phyloP scores from a whole-genome alignment of 2,329 filamentous ascomycete genomes.

The Colletotrichum sidae region DNA sequence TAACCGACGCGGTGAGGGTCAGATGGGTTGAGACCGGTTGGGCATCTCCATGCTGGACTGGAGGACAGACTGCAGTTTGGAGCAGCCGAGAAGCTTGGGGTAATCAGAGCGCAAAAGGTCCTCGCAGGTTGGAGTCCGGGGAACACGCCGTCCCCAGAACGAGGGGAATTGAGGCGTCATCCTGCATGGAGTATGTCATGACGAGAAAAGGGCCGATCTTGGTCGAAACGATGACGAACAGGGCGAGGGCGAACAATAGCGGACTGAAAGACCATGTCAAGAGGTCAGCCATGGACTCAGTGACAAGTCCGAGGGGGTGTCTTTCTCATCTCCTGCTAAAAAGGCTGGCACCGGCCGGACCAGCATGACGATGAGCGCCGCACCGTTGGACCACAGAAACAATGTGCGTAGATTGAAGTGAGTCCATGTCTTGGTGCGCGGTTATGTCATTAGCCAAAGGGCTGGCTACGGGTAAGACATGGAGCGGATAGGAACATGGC shows the following conservation, averaged over 20 bases:
- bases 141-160: conserved; percentile 7
- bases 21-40: conserved; percentile 18
- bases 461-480: conserved; percentile 7
- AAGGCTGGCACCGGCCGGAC: too few species aligned
- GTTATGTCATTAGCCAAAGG: background rate
- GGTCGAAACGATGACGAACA: conserved; percentile 19
- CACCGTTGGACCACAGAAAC: background rate
- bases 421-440: background rate
- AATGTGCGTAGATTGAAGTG: background rate
- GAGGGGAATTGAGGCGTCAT: conserved; percentile 3
- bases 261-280: conserved; percentile 1
- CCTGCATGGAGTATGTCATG: conserved; percentile 29
- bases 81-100: background rate
- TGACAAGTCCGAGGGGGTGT: too few species aligned
- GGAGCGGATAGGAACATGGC: background rate
- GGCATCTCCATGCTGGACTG: conserved; percentile 17
- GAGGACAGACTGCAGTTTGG: background rate
- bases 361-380: too few species aligned
- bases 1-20: background rate
- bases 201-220: conserved; percentile 29
- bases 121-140: conserved; percentile 7
- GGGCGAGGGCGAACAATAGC: conserved; percentile 1
- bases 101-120: background rate
- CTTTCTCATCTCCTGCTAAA: too few species aligned
- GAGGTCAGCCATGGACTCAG: background rate